phyloP scores from a whole-genome alignment of 2,329 filamentous ascomycete species.

The Hypoxylon sp. region DNA sequence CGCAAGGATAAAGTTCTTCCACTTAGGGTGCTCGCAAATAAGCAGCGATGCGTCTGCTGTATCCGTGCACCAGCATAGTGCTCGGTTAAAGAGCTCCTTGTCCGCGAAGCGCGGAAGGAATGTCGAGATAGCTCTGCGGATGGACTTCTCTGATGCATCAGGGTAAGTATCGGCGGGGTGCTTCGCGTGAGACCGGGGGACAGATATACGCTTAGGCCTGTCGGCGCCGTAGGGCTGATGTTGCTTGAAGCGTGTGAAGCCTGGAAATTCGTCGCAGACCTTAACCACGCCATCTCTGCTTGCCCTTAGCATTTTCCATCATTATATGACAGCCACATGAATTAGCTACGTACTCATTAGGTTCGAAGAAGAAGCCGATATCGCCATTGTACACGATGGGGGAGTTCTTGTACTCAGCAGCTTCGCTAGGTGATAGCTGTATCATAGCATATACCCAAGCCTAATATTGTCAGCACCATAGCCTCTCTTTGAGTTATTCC shows the following conservation, averaged over 20 bases:
- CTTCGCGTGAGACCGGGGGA: constrained; percentile 57
- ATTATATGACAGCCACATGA: background rate
- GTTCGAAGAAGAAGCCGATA: constrained; percentile 66
- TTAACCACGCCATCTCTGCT: constrained; percentile 55
- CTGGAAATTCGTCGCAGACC: constrained; percentile 59
- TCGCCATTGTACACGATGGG: constrained; percentile 64
- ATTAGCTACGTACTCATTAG: constrained; percentile 54
- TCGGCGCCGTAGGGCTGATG: constrained; percentile 56
- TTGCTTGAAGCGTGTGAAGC: constrained; percentile 57
- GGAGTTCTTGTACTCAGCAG: constrained; percentile 58
- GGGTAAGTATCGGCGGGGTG: constrained; percentile 58
- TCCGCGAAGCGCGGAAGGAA: constrained; percentile 53
- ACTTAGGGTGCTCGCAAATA: constrained; percentile 57
- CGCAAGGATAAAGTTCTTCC: constrained; percentile 63
- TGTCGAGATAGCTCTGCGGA: constrained; percentile 52
- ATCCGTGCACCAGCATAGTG: constrained; percentile 57
- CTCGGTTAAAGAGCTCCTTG: constrained; percentile 53
- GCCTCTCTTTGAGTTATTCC: background rate
- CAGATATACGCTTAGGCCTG: constrained; percentile 51
- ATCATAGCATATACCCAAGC: constrained; percentile 65
- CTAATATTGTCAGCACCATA: constrained; percentile 43
- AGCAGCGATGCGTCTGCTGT: constrained; percentile 55
- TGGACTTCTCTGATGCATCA: constrained; percentile 53
- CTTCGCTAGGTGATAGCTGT: constrained; percentile 59
- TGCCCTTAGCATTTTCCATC: constrained; percentile 11